Conservation (phyloP, 805 yeast species). For the Metschnikowia bowlesiae region DNA sequence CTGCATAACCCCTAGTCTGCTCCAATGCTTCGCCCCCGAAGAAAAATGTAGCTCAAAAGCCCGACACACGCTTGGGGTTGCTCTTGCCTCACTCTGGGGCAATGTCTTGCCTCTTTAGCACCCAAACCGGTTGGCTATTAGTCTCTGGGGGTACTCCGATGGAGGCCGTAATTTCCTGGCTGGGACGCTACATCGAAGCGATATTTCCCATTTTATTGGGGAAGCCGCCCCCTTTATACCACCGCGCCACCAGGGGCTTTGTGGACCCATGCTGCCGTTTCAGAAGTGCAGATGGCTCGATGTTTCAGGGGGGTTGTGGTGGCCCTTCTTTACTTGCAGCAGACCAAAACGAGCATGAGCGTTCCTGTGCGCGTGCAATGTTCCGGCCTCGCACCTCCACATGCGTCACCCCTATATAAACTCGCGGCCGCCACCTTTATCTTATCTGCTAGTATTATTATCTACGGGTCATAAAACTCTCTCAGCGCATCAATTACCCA, state of each 20-base stretch:
- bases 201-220: neutral
- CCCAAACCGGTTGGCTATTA: neutral
- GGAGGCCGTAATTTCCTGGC: neutral
- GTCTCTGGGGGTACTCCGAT: too few relatives aligned
- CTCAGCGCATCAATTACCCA: neutral
- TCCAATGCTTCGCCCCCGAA: neutral
- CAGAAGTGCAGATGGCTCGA: neutral
- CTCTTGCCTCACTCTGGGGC: neutral
- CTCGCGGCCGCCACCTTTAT: constrained; percentile 8
- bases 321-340: neutral
- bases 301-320: neutral
- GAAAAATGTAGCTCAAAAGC: neutral
- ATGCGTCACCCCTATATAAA: constrained; percentile 6
- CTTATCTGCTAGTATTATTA: constrained; percentile 3
- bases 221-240: neutral
- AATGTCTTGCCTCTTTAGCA: neutral
- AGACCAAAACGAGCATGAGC: constrained; percentile 1
- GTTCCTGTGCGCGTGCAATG: neutral
- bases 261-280: neutral
- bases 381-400: constrained; percentile 3
- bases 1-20: neutral
- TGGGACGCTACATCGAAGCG: neutral
- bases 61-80: neutral
- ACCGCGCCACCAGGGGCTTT: neutral
- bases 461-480: neutral